phyloP scores from a whole-genome alignment of 1,284 basidiomycete genomes.

The Fistulinella cinereoalba region DNA sequence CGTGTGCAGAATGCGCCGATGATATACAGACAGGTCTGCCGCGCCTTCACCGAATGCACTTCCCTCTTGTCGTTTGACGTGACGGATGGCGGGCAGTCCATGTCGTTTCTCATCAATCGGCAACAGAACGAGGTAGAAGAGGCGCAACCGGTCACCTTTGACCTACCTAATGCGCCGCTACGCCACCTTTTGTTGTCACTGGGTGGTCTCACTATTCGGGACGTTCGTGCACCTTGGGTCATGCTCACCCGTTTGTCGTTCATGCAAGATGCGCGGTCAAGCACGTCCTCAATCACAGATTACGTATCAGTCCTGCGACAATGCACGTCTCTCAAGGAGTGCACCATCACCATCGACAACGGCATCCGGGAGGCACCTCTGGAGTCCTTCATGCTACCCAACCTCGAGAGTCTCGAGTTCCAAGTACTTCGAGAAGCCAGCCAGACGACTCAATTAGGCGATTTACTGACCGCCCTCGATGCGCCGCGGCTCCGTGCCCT shows the following conservation, averaged over 20 bases:
- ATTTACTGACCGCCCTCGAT: conserved; percentile 15
- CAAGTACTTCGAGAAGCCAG: conserved; percentile 20
- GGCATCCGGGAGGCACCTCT: conserved; percentile 12
- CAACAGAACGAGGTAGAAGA: conserved; percentile 1
- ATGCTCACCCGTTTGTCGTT: conserved; percentile 22
- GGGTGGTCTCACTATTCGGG: conserved; percentile 13
- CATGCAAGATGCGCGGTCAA: conserved; percentile 25
- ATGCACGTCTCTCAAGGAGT: conserved; percentile 25
- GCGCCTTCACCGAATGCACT: conserved; percentile 13
- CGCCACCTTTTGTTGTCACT: conserved; percentile 20
- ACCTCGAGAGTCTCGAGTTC: conserved; percentile 18
- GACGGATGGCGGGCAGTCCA: conserved; percentile 22
- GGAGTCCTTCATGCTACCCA: conserved; percentile 13
- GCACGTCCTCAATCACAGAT: conserved; percentile 22
- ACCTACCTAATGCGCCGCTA: conserved; percentile 20
- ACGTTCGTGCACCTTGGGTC: conserved; percentile 18
- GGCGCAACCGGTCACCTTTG: conserved; percentile 7
- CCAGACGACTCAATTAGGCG: conserved; percentile 19
- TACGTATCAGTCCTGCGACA: conserved; percentile 20
- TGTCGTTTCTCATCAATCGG: conserved; percentile 5
- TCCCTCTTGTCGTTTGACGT: conserved; percentile 19
- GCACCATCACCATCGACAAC: conserved; percentile 16
- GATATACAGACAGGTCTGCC: conserved; percentile 13
- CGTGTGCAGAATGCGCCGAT: conserved; percentile 19
- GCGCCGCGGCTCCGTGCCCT: conserved; percentile 20